These are phyloP conservation scores for Olyra latifolia DNA, from an alignment of 176 grass and related monocot species.

Conservation along the genomic window DNA sequence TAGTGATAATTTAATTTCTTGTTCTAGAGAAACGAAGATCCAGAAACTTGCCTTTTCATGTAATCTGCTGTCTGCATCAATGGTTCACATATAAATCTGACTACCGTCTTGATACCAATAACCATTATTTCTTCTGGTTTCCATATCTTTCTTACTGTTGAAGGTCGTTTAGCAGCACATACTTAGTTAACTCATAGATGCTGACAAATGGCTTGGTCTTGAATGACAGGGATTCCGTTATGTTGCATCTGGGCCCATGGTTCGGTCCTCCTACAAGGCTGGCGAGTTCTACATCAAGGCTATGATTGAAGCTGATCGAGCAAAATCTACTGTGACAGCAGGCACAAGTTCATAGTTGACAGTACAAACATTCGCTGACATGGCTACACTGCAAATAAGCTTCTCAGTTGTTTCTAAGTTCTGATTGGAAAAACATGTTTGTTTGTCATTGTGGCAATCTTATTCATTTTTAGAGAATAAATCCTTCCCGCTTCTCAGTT, in stretches of 20 bases:
- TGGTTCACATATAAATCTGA: background rate
- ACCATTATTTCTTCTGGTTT: background rate
- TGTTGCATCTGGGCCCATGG: slow-evolving; percentile 91
- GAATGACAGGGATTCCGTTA: slow-evolving; percentile 79
- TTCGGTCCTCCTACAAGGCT: slow-evolving; percentile 90
- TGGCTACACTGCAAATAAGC: slow-evolving; percentile 39
- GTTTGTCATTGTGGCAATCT: background rate
- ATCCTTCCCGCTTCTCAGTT: background rate
- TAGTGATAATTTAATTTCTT: background rate
- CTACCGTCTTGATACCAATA: background rate
- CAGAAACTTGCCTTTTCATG: background rate
- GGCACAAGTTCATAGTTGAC: slow-evolving; percentile 26
- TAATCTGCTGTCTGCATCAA: background rate
- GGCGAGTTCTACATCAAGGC: slow-evolving; percentile 96
- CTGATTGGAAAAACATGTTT: background rate
- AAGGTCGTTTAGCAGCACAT: background rate
- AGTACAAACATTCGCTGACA: background rate
- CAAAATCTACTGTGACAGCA: slow-evolving; percentile 27
- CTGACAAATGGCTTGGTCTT: background rate
- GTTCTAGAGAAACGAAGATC: background rate
- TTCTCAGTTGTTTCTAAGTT: background rate
- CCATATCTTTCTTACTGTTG: background rate
- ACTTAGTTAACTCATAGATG: background rate
- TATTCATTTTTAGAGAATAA: background rate
- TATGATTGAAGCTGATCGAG: slow-evolving; percentile 86